phyloP scores from a whole-genome alignment of 768 basidiomycete genomes.

The Amanita pseudoporphyria region DNA sequence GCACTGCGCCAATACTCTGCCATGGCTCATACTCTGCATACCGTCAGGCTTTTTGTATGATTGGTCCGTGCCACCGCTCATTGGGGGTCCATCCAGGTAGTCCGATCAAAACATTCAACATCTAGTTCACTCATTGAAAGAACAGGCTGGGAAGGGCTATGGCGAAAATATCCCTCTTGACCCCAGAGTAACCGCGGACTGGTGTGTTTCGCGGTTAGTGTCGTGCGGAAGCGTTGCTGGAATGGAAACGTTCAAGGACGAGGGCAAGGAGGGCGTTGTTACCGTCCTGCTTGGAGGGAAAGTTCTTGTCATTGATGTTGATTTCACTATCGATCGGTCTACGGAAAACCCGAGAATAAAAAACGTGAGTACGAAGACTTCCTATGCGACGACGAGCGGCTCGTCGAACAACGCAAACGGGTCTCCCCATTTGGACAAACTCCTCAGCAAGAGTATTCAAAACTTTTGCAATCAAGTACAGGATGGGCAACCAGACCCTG shows the following conservation, averaged over 20 bases:
- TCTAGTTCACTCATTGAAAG: conserved; percentile 36
- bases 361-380: conserved; percentile 57
- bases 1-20: conserved; percentile 54
- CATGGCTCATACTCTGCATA: conserved; percentile 41
- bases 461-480: conserved; percentile 54
- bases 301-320: conserved; percentile 72
- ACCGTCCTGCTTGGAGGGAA: conserved; percentile 67
- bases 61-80: conserved; percentile 11
- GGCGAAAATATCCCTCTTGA: conserved; percentile 58
- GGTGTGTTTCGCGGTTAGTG: conserved; percentile 51
- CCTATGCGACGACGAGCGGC: conserved; percentile 50
- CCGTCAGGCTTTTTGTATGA: conserved; percentile 28
- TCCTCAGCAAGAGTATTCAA: conserved; percentile 46
- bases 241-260: conserved; percentile 70
- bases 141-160: conserved; percentile 37
- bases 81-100: conserved; percentile 24
- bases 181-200: conserved; percentile 32
- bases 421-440: conserved; percentile 51
- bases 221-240: conserved; percentile 55
- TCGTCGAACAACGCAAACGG: conserved; percentile 30
- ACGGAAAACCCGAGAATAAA: conserved; percentile 27
- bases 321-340: conserved; percentile 40
- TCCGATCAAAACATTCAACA: conserved; percentile 44
- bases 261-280: conserved; percentile 36
- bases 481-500: conserved; percentile 43